phyloP scores from a whole-genome alignment of 768 basidiomycete species.

The Cantharellus anzutake region DNA sequence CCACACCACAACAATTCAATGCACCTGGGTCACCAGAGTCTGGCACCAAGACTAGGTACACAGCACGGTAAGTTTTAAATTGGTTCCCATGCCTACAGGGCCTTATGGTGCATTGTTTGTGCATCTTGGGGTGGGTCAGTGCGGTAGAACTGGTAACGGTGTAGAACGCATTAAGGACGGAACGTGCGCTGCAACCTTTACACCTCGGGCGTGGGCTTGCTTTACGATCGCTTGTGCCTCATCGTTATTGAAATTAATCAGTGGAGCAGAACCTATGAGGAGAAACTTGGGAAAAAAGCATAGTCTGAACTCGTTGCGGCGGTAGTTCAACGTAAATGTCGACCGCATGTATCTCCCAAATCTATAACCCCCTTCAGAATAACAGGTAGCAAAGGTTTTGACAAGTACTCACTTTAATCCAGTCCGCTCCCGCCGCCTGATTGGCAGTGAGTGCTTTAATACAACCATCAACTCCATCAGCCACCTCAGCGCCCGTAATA shows the following conservation, averaged over 20 bases:
- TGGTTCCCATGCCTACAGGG: too few species aligned
- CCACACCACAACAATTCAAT: too few species aligned
- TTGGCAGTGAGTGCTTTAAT: conserved; percentile 37
- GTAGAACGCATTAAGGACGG: too few species aligned
- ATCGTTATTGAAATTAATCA: conserved; percentile 25
- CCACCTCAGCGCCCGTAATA: conserved; percentile 36
- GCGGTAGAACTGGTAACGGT: too few species aligned
- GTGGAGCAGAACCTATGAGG: conserved; percentile 17
- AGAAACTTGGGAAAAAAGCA: not conserved
- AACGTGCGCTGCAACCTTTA: conserved; percentile 41
- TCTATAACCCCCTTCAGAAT: not conserved
- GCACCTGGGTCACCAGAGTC: too few species aligned
- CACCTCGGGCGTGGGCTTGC: conserved; percentile 31
- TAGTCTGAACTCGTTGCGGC: not conserved
- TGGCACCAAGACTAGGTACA: too few species aligned
- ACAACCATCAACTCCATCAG: conserved; percentile 38
- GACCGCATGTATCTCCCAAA: conserved; percentile 33
- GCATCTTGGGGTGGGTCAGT: too few species aligned
- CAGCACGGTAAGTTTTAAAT: too few species aligned
- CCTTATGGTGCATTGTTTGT: too few species aligned
- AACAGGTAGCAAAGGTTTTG: not conserved
- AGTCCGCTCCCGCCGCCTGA: conserved; percentile 46
- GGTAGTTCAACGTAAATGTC: conserved; percentile 6
- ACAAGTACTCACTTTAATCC: conserved; percentile 32
- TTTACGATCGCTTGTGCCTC: conserved; percentile 32